Percentiles rank a stretch among this genome's conserved stretches.
Conservation (phyloP, 768 basidiomycete genomes). For the Daedaleopsis sinensis region DNA sequence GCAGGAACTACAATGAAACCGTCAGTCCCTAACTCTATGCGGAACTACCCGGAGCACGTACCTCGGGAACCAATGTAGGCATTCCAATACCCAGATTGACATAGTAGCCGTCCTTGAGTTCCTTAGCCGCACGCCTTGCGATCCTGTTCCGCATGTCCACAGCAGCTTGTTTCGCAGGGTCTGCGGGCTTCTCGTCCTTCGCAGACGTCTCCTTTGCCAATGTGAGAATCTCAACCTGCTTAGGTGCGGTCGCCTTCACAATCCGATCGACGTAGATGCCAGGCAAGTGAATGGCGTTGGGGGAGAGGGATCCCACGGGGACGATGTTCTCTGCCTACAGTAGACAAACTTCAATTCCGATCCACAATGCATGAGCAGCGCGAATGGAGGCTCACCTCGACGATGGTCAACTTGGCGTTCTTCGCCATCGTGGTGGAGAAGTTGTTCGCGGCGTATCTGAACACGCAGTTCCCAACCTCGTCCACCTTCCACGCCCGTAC, state of each 20-base stretch:
- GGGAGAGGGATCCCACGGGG: conserved; percentile 77
- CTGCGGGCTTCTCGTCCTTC: conserved; percentile 24
- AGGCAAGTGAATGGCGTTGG: conserved; percentile 80
- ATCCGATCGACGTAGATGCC: conserved; percentile 91
- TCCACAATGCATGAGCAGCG: neutral
- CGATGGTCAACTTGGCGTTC: conserved; percentile 86
- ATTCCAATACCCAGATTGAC: conserved; percentile 92
- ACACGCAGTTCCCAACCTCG: conserved; percentile 88
- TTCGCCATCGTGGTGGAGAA: conserved; percentile 88
- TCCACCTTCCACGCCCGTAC: conserved; percentile 92
- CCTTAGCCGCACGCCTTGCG: conserved; percentile 85
- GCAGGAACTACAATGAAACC: conserved; percentile 46
- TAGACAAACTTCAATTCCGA: conserved; percentile 1
- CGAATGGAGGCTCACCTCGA: conserved; percentile 58
- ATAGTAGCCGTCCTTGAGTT: conserved; percentile 85
- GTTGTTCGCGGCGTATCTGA: conserved; percentile 88
- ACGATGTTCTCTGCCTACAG: conserved; percentile 86
- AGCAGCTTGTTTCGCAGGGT: conserved; percentile 50
- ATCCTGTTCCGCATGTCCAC: conserved; percentile 70
- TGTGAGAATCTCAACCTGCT: conserved; percentile 76
- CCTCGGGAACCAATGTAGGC: conserved; percentile 85
- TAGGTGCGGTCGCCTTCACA: conserved; percentile 74
- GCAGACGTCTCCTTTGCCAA: conserved; percentile 54
- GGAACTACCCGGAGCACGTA: neutral
- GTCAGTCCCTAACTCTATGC: neutral